Base-by-base conservation (phyloP, 257 asterid species). In the Ophiorrhiza pumila region DNA sequence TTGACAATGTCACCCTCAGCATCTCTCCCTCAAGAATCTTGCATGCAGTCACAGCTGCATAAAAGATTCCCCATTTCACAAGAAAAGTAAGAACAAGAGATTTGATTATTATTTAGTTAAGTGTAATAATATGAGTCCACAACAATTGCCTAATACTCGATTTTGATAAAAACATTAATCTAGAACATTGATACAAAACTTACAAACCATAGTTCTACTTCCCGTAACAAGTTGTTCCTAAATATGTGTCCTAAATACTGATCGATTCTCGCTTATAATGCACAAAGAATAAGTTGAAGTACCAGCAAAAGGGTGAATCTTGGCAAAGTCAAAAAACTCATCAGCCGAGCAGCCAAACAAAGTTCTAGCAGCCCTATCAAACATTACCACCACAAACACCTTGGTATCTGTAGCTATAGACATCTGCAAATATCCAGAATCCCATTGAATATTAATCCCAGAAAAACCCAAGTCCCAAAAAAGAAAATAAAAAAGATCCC, bases 311-410 rank as follows among this genome's bases (percentile, higher is more conserved):
- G 98, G 96, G 55, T 82, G 91, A 71, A 79, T 83, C 73, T 84
- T 93, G 80, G 90, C 88, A 53, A 91, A 93, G 76, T 91, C 86
- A 72, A 89, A 88, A 75, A 93, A 87, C 74, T 89, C 95, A 75
- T 89, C 96, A 8, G 96, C 95, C 12, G 96, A 89, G 87, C 98
- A 93, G 65, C 97, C 98, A 83, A 93, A 87, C 80, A 93, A 77
- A 71, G 84, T 91, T 79, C 82, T 86, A 5, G 97, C 98, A 22
- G 84, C 96, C 79, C 96, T 85, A 71, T 93, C 96, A 81, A 93
- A 93, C 98, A 93, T 87, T 76, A 88, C 81, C 80, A 89, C 96
- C 82, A 80, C 91, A 69, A 83, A 80, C 56, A 86, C 96, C 83
- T 80, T 77, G 31, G 84, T 81, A 49, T 89, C 95, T 2, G 96